Conservation (phyloP, 805 yeast species). For the Saturnispora halmiae region DNA sequence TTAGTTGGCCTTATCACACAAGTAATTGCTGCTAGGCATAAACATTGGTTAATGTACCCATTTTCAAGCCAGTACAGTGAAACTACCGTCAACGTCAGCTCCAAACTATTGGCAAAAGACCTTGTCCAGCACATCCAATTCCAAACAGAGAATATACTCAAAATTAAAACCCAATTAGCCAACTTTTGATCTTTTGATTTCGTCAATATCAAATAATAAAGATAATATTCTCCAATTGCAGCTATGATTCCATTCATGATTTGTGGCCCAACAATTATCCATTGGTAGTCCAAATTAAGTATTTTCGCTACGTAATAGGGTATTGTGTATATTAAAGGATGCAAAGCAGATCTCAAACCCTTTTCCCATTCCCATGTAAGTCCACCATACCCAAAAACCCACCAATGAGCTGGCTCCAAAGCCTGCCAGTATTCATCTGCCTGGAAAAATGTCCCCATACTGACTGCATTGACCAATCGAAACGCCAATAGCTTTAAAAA, state of each 20-base stretch:
- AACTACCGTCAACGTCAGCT: constrained; percentile 56
- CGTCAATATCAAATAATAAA: constrained; percentile 35
- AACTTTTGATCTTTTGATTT: constrained; percentile 25
- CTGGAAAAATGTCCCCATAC: constrained; percentile 73
- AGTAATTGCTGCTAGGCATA: constrained; percentile 47
- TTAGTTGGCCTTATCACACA: constrained; percentile 82
- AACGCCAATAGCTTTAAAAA: constrained; percentile 26
- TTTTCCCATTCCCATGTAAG: constrained; percentile 92
- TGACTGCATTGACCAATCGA: constrained; percentile 55
- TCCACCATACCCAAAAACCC: constrained; percentile 71
- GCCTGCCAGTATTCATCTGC: constrained; percentile 95
- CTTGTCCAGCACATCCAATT: constrained; percentile 77
- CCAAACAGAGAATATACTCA: constrained; percentile 60
- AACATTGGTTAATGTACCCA: constrained; percentile 7
- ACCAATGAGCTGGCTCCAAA: constrained; percentile 79
- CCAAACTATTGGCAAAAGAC: constrained; percentile 79
- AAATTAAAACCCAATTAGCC: constrained; percentile 35
- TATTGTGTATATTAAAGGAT: constrained; percentile 62
- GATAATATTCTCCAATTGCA: constrained; percentile 57
- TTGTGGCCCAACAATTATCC: constrained; percentile 50
- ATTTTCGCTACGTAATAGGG: constrained; percentile 31
- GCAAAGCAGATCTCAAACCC: constrained; percentile 66
- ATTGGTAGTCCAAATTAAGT: constrained; percentile 30
- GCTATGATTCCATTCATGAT: constrained; percentile 61
- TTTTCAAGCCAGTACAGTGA: constrained; percentile 61